Conservation (phyloP, 2,329 filamentous ascomycete genomes). For the Ophiostoma piceae region DNA sequence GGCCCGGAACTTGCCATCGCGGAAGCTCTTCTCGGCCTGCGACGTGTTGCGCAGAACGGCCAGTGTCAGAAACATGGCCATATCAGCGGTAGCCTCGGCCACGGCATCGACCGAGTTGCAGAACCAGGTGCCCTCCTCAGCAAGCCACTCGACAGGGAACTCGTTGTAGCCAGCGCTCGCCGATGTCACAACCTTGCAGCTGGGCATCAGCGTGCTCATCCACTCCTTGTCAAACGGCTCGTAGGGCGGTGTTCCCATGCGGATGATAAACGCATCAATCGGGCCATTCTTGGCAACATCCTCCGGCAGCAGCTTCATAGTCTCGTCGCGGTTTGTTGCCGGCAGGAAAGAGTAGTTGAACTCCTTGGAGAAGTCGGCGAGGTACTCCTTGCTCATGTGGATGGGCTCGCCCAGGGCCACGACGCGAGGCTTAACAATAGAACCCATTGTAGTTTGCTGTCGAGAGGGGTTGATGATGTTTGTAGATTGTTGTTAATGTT, state of each 20-base stretch:
- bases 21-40: conserved; percentile 36
- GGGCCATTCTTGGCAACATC: conserved; percentile 37
- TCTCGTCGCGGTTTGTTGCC: conserved; percentile 36
- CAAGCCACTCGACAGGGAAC: conserved; percentile 60
- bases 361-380: conserved; percentile 36
- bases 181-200: conserved; percentile 34
- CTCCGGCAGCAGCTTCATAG: conserved; percentile 36
- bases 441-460: background rate
- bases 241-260: conserved; percentile 46
- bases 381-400: conserved; percentile 38
- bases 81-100: conserved; percentile 66
- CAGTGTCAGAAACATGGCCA: conserved; percentile 64
- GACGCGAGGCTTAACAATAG: conserved; percentile 36
- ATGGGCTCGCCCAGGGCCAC: conserved; percentile 40
- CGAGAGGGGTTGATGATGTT: background rate
- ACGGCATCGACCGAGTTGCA: conserved; percentile 64
- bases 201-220: conserved; percentile 37
- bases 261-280: conserved; percentile 45
- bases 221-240: conserved; percentile 47
- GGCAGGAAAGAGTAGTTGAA: conserved; percentile 40
- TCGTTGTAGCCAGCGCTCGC: conserved; percentile 58
- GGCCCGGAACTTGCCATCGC: conserved; percentile 40
- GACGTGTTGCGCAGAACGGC: conserved; percentile 57
- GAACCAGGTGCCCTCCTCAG: conserved; percentile 52
- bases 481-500: background rate